Conservation (phyloP, 1,284 basidiomycete species). For the Ceratobasidium papillatum region DNA sequence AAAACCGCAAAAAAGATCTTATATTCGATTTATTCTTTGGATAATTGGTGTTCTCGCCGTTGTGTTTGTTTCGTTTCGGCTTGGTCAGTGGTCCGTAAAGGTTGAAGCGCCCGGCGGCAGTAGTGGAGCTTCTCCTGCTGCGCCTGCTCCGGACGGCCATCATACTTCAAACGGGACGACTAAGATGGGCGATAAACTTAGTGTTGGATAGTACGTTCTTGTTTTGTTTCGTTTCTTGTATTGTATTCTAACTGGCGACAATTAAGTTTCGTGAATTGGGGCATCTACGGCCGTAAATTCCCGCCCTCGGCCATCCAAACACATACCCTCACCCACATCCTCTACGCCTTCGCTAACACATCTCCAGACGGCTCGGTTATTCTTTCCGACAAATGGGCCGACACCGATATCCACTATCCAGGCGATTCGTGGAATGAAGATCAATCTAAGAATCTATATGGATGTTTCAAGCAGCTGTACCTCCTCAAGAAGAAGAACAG, state of each 20-base stretch:
- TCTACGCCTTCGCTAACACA: constrained; percentile 92
- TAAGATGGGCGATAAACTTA: constrained; percentile 29
- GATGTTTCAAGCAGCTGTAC: constrained; percentile 93
- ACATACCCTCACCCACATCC: constrained; percentile 83
- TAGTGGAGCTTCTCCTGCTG: neutral
- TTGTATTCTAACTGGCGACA: neutral
- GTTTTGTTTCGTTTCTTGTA: too few species aligned
- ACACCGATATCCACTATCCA: constrained; percentile 87
- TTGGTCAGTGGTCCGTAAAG: constrained; percentile 29
- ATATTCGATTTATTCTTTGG: neutral
- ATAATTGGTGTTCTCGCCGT: constrained; percentile 29
- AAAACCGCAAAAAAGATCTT: constrained; percentile 1
- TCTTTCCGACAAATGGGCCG: constrained; percentile 91
- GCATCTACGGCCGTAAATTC: constrained; percentile 93
- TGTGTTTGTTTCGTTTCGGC: constrained; percentile 22
- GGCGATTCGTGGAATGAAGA: constrained; percentile 90
- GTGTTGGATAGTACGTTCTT: constrained; percentile 35
- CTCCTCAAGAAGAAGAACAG: constrained; percentile 85
- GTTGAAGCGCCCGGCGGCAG: constrained; percentile 13
- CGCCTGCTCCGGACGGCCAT: constrained; percentile 8
- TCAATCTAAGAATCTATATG: constrained; percentile 83
- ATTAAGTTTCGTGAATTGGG: constrained; percentile 58
- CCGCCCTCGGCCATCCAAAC: constrained; percentile 82
- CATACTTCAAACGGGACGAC: neutral
- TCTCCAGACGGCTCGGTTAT: constrained; percentile 84